phyloP scores from a whole-genome alignment of 257 asterid genomes.

The Solanum pennellii region DNA sequence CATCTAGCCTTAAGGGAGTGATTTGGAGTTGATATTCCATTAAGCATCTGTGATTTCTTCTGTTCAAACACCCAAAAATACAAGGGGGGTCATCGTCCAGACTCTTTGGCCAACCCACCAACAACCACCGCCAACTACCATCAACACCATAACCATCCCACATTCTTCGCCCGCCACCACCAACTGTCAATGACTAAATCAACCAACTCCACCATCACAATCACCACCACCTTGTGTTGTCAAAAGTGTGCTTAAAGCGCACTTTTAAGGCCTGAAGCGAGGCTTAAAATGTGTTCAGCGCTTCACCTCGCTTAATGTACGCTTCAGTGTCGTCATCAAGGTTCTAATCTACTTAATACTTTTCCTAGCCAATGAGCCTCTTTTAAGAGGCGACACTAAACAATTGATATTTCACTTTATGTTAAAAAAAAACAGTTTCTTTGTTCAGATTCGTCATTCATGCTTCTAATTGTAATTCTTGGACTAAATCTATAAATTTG shows the following conservation, averaged over 20 bases:
- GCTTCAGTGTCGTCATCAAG: background rate
- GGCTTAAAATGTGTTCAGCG: background rate
- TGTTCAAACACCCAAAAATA: background rate
- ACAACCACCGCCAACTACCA: background rate
- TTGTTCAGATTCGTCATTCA: background rate
- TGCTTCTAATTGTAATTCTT: background rate
- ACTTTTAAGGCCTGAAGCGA: background rate
- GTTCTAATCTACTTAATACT: background rate
- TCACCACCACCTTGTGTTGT: background rate
- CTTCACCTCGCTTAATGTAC: background rate
- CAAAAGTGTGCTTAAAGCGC: background rate
- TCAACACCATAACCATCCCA: background rate
- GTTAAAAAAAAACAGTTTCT: background rate
- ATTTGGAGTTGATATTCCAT: background rate
- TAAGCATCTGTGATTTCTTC: background rate
- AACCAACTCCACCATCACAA: background rate
- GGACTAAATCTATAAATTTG: background rate
- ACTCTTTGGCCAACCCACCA: background rate
- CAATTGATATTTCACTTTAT: background rate
- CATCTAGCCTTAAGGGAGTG: background rate
- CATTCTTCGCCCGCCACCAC: background rate
- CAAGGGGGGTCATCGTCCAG: background rate
- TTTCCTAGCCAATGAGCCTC: background rate
- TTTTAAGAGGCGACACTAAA: background rate
- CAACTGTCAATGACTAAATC: background rate